phyloP scores from a whole-genome alignment of 2,329 filamentous ascomycete species.

The Lachnellula hyalina region DNA sequence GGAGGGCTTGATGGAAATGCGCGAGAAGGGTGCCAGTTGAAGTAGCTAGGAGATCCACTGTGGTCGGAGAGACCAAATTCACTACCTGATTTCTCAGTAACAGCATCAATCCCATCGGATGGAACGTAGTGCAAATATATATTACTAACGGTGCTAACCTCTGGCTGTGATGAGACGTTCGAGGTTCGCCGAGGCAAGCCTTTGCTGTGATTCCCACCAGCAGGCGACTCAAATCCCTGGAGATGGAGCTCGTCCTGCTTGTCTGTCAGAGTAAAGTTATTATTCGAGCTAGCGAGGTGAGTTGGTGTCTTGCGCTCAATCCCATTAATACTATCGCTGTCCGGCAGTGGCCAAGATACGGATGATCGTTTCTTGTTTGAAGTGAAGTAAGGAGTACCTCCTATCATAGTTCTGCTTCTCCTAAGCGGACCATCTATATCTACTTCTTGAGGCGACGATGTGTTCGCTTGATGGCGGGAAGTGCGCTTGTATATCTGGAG shows the following conservation, averaged over 20 bases:
- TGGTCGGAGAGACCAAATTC: background rate
- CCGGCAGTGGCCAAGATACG: constrained; percentile 2
- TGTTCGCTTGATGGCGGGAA: background rate
- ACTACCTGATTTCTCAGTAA: constrained; percentile 2
- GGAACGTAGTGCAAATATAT: constrained; percentile 24
- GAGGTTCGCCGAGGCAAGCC: background rate
- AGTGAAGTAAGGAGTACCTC: background rate
- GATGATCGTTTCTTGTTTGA: background rate
- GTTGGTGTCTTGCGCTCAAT: background rate
- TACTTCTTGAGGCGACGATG: background rate
- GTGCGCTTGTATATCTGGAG: background rate
- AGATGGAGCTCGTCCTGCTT: background rate
- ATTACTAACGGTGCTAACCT: constrained; percentile 27
- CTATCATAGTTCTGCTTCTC: background rate
- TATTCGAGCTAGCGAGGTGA: background rate
- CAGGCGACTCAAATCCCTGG: background rate
- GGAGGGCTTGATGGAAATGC: constrained; percentile 6
- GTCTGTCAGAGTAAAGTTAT: background rate
- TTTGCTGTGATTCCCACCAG: background rate
- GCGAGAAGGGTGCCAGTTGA: background rate
- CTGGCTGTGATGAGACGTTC: constrained; percentile 6
- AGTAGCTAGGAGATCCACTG: background rate
- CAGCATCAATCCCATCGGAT: constrained; percentile 3
- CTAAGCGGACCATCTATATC: background rate
- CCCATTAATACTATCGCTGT: constrained; percentile 2